Conservation (phyloP, 495 filamentous ascomycete species). For the Hyaloscypha finlandica region DNA sequence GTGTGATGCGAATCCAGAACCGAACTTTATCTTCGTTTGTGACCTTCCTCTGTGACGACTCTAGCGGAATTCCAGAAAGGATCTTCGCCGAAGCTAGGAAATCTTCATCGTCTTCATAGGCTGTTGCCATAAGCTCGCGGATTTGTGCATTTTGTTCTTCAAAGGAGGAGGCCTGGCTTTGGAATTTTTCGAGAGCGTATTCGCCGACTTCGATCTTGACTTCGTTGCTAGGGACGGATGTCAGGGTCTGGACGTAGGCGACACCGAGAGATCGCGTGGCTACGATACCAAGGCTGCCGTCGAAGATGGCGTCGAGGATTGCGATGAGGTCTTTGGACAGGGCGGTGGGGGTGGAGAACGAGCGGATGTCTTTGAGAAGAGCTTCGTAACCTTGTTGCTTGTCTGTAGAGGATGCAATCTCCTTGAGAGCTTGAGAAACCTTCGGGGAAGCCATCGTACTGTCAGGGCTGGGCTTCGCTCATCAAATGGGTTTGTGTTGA, state of each 20-base stretch:
- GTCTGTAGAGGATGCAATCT: conserved; percentile 28
- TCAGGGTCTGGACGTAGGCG: conserved; percentile 26
- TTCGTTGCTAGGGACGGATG: conserved; percentile 25
- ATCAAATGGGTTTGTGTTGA: background rate
- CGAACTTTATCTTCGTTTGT: conserved; percentile 73
- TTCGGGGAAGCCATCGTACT: conserved; percentile 28
- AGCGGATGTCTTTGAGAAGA: conserved; percentile 23
- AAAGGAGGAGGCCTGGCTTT: conserved; percentile 51
- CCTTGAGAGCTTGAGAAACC: conserved; percentile 25
- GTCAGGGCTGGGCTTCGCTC: background rate
- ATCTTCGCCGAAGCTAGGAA: conserved; percentile 73
- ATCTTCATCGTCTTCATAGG: conserved; percentile 81
- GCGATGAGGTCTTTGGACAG: conserved; percentile 27
- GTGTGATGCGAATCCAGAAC: conserved; percentile 92
- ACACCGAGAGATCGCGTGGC: conserved; percentile 29
- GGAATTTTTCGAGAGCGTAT: conserved; percentile 30
- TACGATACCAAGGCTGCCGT: conserved; percentile 31
- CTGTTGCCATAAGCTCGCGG: conserved; percentile 77
- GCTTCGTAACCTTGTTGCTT: conserved; percentile 32
- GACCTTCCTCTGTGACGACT: conserved; percentile 82
- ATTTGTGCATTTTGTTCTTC: conserved; percentile 83
- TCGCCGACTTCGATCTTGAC: conserved; percentile 34
- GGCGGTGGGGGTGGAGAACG: conserved; percentile 14
- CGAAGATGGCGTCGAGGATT: conserved; percentile 34
- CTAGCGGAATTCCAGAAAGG: conserved; percentile 82